Percentiles rank a stretch among this genome's conserved stretches.
These are phyloP conservation scores for Copromyces sp. DNA, from an alignment of 495 filamentous ascomycete species.

Conservation along the genomic window DNA sequence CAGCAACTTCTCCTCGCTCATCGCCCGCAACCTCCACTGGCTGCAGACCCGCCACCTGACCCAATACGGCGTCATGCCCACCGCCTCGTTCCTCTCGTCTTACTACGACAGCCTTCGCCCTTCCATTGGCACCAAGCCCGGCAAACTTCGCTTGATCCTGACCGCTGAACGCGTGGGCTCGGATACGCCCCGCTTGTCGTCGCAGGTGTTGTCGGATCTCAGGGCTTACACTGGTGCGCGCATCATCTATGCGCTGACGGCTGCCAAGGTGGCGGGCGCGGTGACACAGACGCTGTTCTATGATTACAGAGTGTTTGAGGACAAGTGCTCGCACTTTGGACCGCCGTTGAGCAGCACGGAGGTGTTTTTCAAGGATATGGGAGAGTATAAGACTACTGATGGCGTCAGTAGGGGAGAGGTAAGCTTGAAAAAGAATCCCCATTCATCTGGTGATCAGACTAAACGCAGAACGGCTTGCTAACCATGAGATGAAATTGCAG, in stretches of 20 bases:
- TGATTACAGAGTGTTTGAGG: conserved; percentile 64
- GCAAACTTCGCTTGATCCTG: conserved; percentile 67
- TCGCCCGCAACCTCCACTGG: conserved; percentile 45
- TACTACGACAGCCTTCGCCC: conserved; percentile 51
- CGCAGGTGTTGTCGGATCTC: conserved; percentile 63
- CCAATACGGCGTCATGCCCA: conserved; percentile 61
- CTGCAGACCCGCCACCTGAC: conserved; percentile 58
- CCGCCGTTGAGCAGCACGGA: conserved; percentile 71
- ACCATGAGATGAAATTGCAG: conserved; percentile 18
- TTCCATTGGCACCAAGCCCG: conserved; percentile 51
- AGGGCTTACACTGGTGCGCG: conserved; percentile 70
- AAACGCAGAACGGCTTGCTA: not conserved
- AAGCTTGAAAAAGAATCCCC: conserved; percentile 9
- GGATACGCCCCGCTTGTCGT: conserved; percentile 46
- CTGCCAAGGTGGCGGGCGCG: conserved; percentile 73
- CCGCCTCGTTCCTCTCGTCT: conserved; percentile 48
- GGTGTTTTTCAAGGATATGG: conserved; percentile 55
- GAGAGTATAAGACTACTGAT: conserved; percentile 47
- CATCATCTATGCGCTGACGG: conserved; percentile 76
- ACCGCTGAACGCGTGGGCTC: conserved; percentile 49
- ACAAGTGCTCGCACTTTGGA: conserved; percentile 63
- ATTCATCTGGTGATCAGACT: not conserved
- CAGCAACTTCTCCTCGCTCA: conserved; percentile 34
- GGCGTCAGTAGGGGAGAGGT: conserved; percentile 54
- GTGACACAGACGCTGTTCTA: conserved; percentile 74